Evolutionary conservation across 495 filamentous ascomycete genomes (phyloP).

Genomic region (Polyplosphaeria fusca): DNA sequence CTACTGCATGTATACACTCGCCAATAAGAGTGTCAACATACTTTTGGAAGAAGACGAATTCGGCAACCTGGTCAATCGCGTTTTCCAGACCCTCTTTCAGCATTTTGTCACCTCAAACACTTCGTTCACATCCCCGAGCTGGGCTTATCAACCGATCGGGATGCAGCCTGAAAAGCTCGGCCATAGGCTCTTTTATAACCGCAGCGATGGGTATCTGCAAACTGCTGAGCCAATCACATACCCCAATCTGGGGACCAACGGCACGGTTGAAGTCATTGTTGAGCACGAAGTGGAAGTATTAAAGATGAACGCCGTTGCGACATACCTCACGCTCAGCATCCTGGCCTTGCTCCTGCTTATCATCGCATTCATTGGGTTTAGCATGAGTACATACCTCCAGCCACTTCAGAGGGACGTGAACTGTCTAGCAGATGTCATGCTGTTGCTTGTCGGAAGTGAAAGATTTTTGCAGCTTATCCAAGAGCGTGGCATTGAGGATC

Average conservation of each 20-base stretch:
- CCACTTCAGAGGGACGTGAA: constrained; percentile 4
- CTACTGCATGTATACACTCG: constrained; percentile 6
- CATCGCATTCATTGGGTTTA: background rate
- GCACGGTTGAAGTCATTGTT: background rate
- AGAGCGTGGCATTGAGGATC: background rate
- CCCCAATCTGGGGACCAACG: constrained; percentile 3
- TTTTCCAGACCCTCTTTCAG: constrained; percentile 3
- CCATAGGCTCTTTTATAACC: too few relatives aligned
- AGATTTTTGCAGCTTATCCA: background rate
- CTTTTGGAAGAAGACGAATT: constrained; percentile 1
- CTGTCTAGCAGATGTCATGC: background rate
- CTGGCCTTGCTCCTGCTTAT: constrained; percentile 8
- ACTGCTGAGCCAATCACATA: background rate
- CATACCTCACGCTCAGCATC: constrained; percentile 2
- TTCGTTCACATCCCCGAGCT: background rate
- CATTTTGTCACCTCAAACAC: constrained; percentile 2
- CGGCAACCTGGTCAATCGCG: background rate
- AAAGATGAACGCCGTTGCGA: constrained; percentile 2
- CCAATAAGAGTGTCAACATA: background rate
- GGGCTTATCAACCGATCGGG: constrained; percentile 3
- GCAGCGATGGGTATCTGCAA: too few relatives aligned
- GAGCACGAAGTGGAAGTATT: background rate
- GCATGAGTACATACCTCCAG: constrained; percentile 1
- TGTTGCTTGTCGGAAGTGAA: constrained; percentile 8
- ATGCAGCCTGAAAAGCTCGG: too few relatives aligned